These are phyloP conservation scores for Talaromyces sp. DNA, from an alignment of 2,329 filamentous ascomycete genomes.

Conservation along the genomic window DNA sequence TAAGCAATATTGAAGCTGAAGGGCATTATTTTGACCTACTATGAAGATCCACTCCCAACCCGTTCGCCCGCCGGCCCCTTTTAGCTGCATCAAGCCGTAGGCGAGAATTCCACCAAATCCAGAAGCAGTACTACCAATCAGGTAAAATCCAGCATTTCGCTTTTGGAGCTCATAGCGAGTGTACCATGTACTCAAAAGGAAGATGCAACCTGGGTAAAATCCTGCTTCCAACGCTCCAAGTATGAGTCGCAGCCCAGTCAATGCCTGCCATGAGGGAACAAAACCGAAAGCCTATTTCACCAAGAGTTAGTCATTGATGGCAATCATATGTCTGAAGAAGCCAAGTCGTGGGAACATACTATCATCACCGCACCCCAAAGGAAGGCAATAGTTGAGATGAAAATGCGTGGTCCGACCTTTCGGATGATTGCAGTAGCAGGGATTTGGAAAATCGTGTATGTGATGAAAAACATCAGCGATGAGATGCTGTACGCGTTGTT, in stretches of 20 bases:
- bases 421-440: slow-evolving; percentile 35
- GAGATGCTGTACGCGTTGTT: neutral
- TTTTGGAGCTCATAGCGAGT: slow-evolving; percentile 48
- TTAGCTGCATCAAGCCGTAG: slow-evolving; percentile 45
- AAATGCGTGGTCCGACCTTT: slow-evolving; percentile 33
- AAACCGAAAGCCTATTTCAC: too few relatives aligned
- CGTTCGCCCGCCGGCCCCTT: slow-evolving; percentile 46
- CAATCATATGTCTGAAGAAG: too few relatives aligned
- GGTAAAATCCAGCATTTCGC: slow-evolving; percentile 50
- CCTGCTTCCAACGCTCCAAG: slow-evolving; percentile 44
- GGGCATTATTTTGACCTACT: neutral
- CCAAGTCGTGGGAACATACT: too few relatives aligned
- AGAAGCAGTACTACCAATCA: slow-evolving; percentile 52
- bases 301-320: too few relatives aligned
- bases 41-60: slow-evolving; percentile 62
- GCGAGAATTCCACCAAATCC: slow-evolving; percentile 53
- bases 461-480: slow-evolving; percentile 32
- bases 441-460: slow-evolving; percentile 36
- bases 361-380: slow-evolving; percentile 34
- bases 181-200: slow-evolving; percentile 75
- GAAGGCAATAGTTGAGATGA: slow-evolving; percentile 32
- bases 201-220: slow-evolving; percentile 72
- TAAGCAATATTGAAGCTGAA: too few relatives aligned
- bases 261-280: slow-evolving; percentile 11
- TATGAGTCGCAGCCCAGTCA: slow-evolving; percentile 30